Percentiles rank a stretch among this genome's conserved stretches.
phyloP scores from a whole-genome alignment of 495 filamentous ascomycete genomes.

The Cetradonia linearis region DNA sequence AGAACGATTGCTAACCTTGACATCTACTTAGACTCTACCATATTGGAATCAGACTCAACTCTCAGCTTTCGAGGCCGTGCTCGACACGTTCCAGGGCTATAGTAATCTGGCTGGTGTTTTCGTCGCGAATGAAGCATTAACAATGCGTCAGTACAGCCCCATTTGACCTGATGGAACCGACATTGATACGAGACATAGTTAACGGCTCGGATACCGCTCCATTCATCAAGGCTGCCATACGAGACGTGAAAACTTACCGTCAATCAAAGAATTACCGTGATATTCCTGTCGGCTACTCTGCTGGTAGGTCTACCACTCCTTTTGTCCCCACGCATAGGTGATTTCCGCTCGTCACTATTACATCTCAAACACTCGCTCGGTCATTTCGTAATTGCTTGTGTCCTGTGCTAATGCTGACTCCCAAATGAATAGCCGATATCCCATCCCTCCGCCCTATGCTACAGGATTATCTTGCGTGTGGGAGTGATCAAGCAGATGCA shows the following conservation, averaged over 20 bases:
- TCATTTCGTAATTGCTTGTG: neutral
- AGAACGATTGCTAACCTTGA: constrained; percentile 4
- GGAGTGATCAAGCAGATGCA: constrained; percentile 52
- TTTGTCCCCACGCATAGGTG: neutral
- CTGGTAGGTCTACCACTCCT: constrained; percentile 28
- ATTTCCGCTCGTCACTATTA: neutral
- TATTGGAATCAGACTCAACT: constrained; percentile 63
- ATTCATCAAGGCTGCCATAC: constrained; percentile 69
- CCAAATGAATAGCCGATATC: constrained; percentile 51
- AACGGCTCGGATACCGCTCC: constrained; percentile 59
- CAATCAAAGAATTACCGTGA: constrained; percentile 67
- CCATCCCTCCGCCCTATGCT: constrained; percentile 70
- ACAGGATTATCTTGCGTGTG: constrained; percentile 80
- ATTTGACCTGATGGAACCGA: neutral
- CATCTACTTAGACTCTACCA: constrained; percentile 25
- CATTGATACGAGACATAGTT: constrained; percentile 26
- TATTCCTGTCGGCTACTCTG: constrained; percentile 80
- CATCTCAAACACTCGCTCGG: neutral
- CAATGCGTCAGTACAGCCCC: constrained; percentile 35
- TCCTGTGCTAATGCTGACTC: constrained; percentile 8
- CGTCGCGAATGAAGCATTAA: constrained; percentile 79
- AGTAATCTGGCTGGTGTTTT: constrained; percentile 76
- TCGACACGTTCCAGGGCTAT: constrained; percentile 70
- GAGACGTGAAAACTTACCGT: constrained; percentile 75
- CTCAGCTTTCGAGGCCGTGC: constrained; percentile 54